These are phyloP conservation scores for Silene conica DNA, from an alignment of 148 eudicot species.

Conservation along the genomic window DNA sequence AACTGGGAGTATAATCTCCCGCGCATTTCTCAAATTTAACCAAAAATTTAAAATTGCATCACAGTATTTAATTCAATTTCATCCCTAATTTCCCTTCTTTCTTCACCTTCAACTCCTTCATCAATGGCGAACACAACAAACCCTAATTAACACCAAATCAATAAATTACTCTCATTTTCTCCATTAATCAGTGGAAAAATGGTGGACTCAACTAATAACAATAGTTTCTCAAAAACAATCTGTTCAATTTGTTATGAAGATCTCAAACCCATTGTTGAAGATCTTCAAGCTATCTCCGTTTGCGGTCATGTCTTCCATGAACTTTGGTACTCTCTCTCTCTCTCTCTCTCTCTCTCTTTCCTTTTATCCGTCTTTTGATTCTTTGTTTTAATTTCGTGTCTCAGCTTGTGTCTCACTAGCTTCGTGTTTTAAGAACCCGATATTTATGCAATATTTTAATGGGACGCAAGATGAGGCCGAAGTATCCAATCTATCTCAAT, in stretches of 20 bases:
- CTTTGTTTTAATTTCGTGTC: too few species aligned
- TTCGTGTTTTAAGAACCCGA: too few species aligned
- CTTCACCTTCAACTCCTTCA: slow-evolving; percentile 3
- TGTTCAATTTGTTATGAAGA: slow-evolving; percentile 97
- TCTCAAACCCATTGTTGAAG: slow-evolving; percentile 82
- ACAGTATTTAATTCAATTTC: not conserved
- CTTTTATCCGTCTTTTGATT: too few species aligned
- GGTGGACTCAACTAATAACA: slow-evolving; percentile 24
- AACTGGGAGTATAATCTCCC: not conserved
- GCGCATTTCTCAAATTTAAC: not conserved
- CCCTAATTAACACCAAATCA: not conserved
- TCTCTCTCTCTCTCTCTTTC: not conserved
- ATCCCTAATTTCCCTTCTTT: not conserved
- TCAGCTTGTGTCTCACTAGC: not conserved
- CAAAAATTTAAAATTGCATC: not conserved
- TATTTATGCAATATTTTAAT: too few species aligned
- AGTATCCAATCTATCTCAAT: too few species aligned
- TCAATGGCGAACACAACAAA: slow-evolving; percentile 18
- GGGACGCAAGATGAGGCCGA: too few species aligned
- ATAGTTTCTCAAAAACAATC: slow-evolving; percentile 56
- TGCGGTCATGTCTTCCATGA: slow-evolving; percentile 99
- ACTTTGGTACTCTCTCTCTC: slow-evolving; percentile 51
- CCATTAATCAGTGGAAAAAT: not conserved
- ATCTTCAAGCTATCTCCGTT: slow-evolving; percentile 84
- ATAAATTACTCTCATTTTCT: not conserved